Evolutionary conservation across 257 asterid genomes (phyloP), one percentile per base, ranked within the genome.

Genomic region (Oldenlandia corymbosa): DNA sequence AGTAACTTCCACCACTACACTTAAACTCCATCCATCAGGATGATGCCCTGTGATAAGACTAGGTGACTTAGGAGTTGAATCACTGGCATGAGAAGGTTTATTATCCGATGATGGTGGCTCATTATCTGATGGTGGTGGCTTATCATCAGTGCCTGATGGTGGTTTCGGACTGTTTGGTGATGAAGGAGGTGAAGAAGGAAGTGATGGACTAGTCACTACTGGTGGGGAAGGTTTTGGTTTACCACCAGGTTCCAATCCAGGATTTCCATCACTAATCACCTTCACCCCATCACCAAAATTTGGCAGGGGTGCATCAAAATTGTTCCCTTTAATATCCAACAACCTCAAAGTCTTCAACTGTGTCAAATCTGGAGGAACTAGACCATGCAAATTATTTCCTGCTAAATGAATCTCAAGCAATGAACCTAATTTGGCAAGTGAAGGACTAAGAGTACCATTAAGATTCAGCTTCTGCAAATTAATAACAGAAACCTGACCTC

Each of bases 361-460:
- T 31, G 97, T 79, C 16, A 87, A 73, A 47, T 68, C 73, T 9
- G 49, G 58, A 8, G 97, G 97, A 56, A 90, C 73, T 12, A 12
- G 46, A 26, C 96, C 97, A 27, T 70, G 83, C 49, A 87, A 60
- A 72, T 71, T 74, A 68, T 90, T 90, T 58, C 95, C 90, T 55
- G 78, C 78, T 54, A 90, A 78, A 78, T 87, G 94, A 69, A 90
- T 67, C 67, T 83, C 95, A 66, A 74, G 74, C 41, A 87, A 68
- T 26, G 88, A 80, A 51, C 71, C 71, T 67, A 87, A 74, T 64
- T 82, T 76, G 62, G 52, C 80, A 26, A 90, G 82, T 32, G 90
- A 85, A 71, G 92, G 78, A 55, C 88, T 85, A 45, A 90, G 79
- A 2, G 92, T 85, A 6, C 97, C 97, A 36, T 79, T 83, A 32